phyloP scores from a whole-genome alignment of 1,284 basidiomycete genomes.

The Ustilago crameri region DNA sequence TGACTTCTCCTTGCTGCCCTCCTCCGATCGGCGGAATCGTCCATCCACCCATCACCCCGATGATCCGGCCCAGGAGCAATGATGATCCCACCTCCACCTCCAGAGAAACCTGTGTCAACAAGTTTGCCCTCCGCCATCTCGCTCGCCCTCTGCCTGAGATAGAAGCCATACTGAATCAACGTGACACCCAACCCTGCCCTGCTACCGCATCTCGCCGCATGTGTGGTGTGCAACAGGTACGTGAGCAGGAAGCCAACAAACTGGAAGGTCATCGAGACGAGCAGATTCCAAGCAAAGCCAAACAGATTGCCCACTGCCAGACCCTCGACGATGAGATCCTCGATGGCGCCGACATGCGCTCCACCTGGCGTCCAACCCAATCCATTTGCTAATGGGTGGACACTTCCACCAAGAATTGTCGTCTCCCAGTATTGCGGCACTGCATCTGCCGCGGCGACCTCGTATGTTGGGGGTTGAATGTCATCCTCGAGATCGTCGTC shows the following conservation, averaged over 20 bases:
- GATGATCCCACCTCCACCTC: slow-evolving; percentile 10
- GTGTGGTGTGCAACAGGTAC: slow-evolving; percentile 73
- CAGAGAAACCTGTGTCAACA: slow-evolving; percentile 17
- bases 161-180: slow-evolving; percentile 85
- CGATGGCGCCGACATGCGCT: slow-evolving; percentile 64
- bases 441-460: slow-evolving; percentile 86
- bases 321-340: slow-evolving; percentile 73
- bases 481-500: slow-evolving; percentile 73
- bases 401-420: slow-evolving; percentile 76
- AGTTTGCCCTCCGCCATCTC: slow-evolving; percentile 65
- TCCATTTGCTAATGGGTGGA: slow-evolving; percentile 71
- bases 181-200: slow-evolving; percentile 94
- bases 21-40: slow-evolving; percentile 5
- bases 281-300: slow-evolving; percentile 80
- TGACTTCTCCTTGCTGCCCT: slow-evolving; percentile 22
- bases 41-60: slow-evolving; percentile 57
- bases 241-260: slow-evolving; percentile 75
- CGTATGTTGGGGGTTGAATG: slow-evolving; percentile 79
- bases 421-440: slow-evolving; percentile 98
- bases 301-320: slow-evolving; percentile 75
- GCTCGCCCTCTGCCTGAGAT: slow-evolving; percentile 74
- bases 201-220: slow-evolving; percentile 92
- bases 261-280: slow-evolving; percentile 95
- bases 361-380: slow-evolving; percentile 66
- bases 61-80: neutral